Base-by-base conservation (phyloP, 164 flowering plant genomes). In the Akebia trifoliata region DNA sequence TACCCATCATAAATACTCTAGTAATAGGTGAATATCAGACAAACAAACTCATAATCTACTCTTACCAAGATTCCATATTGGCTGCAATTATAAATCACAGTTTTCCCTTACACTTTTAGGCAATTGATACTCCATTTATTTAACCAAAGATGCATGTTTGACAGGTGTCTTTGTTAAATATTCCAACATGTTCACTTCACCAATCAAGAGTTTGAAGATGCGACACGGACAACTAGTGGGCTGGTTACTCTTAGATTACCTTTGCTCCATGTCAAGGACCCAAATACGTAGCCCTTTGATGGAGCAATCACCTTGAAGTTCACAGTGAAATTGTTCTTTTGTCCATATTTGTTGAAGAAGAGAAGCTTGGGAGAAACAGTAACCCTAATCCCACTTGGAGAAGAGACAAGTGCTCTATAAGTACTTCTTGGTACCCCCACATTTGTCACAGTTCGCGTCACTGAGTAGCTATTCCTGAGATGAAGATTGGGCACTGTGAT, bases 201-300 rank as follows among this genome's bases (percentile, higher is more conserved):
- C 17, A 42, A 61, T 6, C 51, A 50, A 18, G 9, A n/a, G n/a
- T 36, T 36, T 46, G 84, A 72, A 54, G 64, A 9, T 38, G 58
- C 63, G 6, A 57, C 67, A 12, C 78, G 76, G 36, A 78, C 90
- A 3, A 71, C 82, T 56, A 86, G 49, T 8, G 90, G 87, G 43
- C 70, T 77, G 39, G 81, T 74, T 21, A 84, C 95, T 55, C 69
- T 56, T 12, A 66, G 2, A 3, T 59, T 54, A 25, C 51, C 56
- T 15, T 60, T 84, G 62, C 59, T 84, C 95, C 95, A 86, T 7
- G 81, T 21, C 67, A 86, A 54, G 47, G 68, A 79, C 25, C 95
- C 95, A 62, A 86, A 86, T 21, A 59, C 60, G 61, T 78, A 86
- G 12, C 88, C 84, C 42, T 69, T 66, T 6, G 76, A 40, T 25